These are phyloP conservation scores for Athelia sp. DNA, from an alignment of 1,284 basidiomycete species.

Conservation along the genomic window DNA sequence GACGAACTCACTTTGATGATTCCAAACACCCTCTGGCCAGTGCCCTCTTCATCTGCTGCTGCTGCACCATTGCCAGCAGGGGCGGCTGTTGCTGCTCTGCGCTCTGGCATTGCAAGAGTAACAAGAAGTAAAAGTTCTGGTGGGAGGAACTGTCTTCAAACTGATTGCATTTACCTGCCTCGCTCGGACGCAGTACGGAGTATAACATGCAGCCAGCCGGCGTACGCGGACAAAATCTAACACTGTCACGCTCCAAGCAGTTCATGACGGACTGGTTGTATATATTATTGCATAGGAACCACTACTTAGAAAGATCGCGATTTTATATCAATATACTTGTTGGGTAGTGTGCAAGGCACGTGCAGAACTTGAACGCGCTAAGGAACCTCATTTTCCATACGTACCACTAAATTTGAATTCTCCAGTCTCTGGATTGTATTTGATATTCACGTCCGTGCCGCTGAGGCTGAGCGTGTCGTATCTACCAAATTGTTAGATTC, in stretches of 20 bases:
- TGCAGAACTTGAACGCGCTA: neutral
- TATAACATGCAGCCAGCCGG: too few relatives aligned
- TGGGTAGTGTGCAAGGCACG: neutral
- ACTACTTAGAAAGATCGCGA: too few relatives aligned
- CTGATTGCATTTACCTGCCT: too few relatives aligned
- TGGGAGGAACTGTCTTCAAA: neutral
- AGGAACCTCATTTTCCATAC: slow-evolving; percentile 6
- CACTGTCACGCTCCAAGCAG: too few relatives aligned
- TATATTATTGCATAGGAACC: too few relatives aligned
- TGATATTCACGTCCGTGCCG: slow-evolving; percentile 7
- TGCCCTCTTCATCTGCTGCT: neutral
- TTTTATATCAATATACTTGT: too few relatives aligned
- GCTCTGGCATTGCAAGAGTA: neutral
- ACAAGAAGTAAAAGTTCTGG: neutral
- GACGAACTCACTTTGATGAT: neutral
- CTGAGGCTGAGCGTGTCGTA: slow-evolving; percentile 9
- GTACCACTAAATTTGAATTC: slow-evolving; percentile 12
- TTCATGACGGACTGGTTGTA: too few relatives aligned
- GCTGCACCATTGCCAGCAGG: neutral
- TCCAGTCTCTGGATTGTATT: slow-evolving; percentile 8
- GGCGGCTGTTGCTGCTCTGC: neutral
- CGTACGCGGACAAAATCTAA: too few relatives aligned
- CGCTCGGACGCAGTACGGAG: too few relatives aligned
- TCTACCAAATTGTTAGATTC: too few relatives aligned
- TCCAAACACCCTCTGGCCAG: neutral